Percentiles rank a stretch among this genome's conserved stretches.
phyloP scores from a whole-genome alignment of 2,329 filamentous ascomycete genomes.

The Epichloe glyceriae region DNA sequence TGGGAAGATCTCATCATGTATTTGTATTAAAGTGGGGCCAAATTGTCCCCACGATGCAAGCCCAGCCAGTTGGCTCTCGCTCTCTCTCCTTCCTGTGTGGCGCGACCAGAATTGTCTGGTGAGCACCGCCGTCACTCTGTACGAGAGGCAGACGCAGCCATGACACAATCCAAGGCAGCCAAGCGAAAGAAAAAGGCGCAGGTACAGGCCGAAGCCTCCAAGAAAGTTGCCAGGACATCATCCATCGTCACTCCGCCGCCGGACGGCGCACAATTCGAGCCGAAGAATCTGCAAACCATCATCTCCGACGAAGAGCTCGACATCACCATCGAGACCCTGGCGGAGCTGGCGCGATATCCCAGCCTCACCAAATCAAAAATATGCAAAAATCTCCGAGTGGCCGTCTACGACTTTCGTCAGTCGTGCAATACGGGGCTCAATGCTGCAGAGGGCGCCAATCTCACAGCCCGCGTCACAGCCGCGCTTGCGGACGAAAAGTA shows the following conservation, averaged over 20 bases:
- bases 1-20: too few species aligned
- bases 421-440: slow-evolving; percentile 55
- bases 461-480: slow-evolving; percentile 53
- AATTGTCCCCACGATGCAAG: too few species aligned
- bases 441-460: slow-evolving; percentile 43
- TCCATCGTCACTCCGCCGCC: slow-evolving; percentile 22
- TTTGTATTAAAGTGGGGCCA: too few species aligned
- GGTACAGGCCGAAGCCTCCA: slow-evolving; percentile 17
- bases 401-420: slow-evolving; percentile 56
- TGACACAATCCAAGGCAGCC: slow-evolving; percentile 24
- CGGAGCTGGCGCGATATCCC: slow-evolving; percentile 44
- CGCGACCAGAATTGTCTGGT: too few species aligned
- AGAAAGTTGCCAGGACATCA: slow-evolving; percentile 26
- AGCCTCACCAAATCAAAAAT: slow-evolving; percentile 53
- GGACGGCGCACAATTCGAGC: slow-evolving; percentile 24
- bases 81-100: too few species aligned
- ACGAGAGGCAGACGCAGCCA: slow-evolving; percentile 7
- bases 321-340: slow-evolving; percentile 51
- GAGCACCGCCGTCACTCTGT: background rate
- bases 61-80: too few species aligned
- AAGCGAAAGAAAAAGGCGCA: slow-evolving; percentile 32
- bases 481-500: slow-evolving; percentile 54
- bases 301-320: slow-evolving; percentile 54
- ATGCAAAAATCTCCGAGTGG: slow-evolving; percentile 52
- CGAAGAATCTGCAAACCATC: slow-evolving; percentile 38